Evolutionary conservation across 2,329 filamentous ascomycete genomes (phyloP).

Genomic region (Arachnomyces sp.): DNA sequence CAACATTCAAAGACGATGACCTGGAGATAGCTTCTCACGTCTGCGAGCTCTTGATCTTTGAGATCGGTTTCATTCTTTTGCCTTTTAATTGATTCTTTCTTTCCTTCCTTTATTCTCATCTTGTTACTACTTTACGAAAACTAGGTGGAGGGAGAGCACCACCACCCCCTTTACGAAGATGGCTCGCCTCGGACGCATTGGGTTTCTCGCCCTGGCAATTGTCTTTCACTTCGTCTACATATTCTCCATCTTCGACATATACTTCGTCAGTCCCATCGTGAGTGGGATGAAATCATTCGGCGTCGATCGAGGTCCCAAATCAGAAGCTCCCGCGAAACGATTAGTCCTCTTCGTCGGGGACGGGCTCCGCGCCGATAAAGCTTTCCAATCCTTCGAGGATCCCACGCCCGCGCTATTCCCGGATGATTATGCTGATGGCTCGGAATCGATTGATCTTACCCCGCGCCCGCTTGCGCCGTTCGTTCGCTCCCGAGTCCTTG

Average conservation of each 20-base stretch:
- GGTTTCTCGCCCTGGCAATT: constrained; percentile 80
- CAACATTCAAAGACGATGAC: constrained; percentile 1
- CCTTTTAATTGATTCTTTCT: not conserved
- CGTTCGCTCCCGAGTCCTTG: constrained; percentile 76
- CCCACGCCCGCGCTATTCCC: constrained; percentile 52
- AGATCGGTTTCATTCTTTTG: constrained; percentile 18
- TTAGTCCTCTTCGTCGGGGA: constrained; percentile 96
- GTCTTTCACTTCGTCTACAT: constrained; percentile 92
- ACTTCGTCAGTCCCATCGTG: constrained; percentile 96
- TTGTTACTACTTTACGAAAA: not conserved
- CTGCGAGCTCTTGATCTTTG: constrained; percentile 3
- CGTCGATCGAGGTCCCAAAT: constrained; percentile 52
- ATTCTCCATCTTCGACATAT: constrained; percentile 94
- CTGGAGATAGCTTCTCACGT: not conserved
- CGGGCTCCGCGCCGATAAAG: constrained; percentile 92
- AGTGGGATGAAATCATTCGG: constrained; percentile 82
- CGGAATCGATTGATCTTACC: constrained; percentile 50
- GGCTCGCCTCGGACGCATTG: constrained; percentile 58
- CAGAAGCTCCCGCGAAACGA: constrained; percentile 73
- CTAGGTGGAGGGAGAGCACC: not conserved
- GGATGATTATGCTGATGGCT: constrained; percentile 18
- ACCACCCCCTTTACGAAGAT: constrained; percentile 19
- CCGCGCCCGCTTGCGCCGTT: constrained; percentile 83
- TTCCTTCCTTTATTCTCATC: not conserved
- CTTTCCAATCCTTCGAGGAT: constrained; percentile 86